Evolutionary conservation across 495 filamentous ascomycete genomes (phyloP), one percentile per base, ranked within the genome.

Genomic region (Neurospora hispaniola): DNA sequence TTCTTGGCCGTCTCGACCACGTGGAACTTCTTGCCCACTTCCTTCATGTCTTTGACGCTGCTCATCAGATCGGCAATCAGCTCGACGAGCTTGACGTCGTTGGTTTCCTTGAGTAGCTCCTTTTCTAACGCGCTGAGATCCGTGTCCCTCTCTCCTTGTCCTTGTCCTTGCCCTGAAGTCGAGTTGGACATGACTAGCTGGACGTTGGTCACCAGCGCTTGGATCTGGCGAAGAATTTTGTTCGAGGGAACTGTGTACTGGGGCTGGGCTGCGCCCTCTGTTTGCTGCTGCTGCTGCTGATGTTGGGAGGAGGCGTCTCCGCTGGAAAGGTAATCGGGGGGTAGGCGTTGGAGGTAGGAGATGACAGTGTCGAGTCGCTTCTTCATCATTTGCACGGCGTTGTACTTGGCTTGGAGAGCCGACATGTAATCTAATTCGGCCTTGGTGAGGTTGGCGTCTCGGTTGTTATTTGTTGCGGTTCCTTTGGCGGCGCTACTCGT

Each of bases 381-480:
- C 78, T 94, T 90, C 70, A 98, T 87, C 88, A 97, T 97, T 81
- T 91, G 92, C 76, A 97, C 90, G 38, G 96, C 94, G 81, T 98
- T 99, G 46, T 89, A 85, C 75, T 97, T 97, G 69, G 94, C 92
- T 16, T 90, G 93, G 40, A 99, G 89, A 38, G 84, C 82, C 9
- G 86, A 81, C 77, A 89, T 85, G 79, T 85, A 81, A 79, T 97
- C 94, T 81, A 95, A 91, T 72, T 97, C 94, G 72, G 93, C 91
- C 0, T 88, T 82, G 0, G 89, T 89, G n/a, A 97, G 86, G 12
- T 88, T 78, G 4, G 83, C 78, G 41, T 85, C 80, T 62, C 54
- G 1, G 27, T 31, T 38, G 5, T 85, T 83, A 18, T 76, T 76
- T 8, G 70, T 23, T 10, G 80, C 79, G 39, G 75, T 69, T 43